These are phyloP conservation scores for Zasmidium citrigriseum DNA, from an alignment of 2,329 filamentous ascomycete genomes.

Conservation along the genomic window DNA sequence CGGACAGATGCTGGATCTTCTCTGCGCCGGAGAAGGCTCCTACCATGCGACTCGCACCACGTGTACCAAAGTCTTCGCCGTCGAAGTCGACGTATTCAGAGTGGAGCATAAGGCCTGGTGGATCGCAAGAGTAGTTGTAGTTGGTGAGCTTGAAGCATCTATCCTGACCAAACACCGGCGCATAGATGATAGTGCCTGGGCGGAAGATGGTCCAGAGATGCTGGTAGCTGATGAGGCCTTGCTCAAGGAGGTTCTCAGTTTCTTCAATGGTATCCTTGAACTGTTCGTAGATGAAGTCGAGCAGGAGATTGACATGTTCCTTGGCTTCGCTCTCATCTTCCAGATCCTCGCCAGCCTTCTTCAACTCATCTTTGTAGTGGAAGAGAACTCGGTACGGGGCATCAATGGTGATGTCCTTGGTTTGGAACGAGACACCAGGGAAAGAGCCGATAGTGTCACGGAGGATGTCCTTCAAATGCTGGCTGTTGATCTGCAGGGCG, in stretches of 20 bases:
- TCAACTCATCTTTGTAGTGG: conserved; percentile 32
- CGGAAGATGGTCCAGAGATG: conserved; percentile 49
- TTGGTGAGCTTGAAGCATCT: conserved; percentile 32
- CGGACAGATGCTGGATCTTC: conserved; percentile 27
- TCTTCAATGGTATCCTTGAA: conserved; percentile 34
- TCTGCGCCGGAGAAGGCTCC: conserved; percentile 24
- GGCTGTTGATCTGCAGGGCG: conserved; percentile 31
- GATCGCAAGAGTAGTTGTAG: conserved; percentile 29
- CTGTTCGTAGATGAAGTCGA: conserved; percentile 31
- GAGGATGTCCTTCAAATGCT: conserved; percentile 33
- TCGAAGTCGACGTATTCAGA: conserved; percentile 38
- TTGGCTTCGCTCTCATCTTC: conserved; percentile 30
- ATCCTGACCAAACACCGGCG: conserved; percentile 30
- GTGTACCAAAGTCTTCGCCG: conserved; percentile 32
- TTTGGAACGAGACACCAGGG: conserved; percentile 32
- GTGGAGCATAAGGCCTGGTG: conserved; percentile 29
- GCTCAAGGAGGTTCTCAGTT: conserved; percentile 27
- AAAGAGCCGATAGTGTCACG: conserved; percentile 26
- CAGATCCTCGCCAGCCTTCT: conserved; percentile 20
- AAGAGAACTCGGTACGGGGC: conserved; percentile 31
- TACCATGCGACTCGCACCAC: conserved; percentile 14
- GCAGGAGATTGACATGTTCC: conserved; percentile 35
- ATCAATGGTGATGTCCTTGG: conserved; percentile 32
- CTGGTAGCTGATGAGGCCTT: conserved; percentile 37
- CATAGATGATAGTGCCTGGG: conserved; percentile 34